Base-by-base conservation (phyloP, 2,329 filamentous ascomycete genomes). In the Harringtonia lauricola region DNA sequence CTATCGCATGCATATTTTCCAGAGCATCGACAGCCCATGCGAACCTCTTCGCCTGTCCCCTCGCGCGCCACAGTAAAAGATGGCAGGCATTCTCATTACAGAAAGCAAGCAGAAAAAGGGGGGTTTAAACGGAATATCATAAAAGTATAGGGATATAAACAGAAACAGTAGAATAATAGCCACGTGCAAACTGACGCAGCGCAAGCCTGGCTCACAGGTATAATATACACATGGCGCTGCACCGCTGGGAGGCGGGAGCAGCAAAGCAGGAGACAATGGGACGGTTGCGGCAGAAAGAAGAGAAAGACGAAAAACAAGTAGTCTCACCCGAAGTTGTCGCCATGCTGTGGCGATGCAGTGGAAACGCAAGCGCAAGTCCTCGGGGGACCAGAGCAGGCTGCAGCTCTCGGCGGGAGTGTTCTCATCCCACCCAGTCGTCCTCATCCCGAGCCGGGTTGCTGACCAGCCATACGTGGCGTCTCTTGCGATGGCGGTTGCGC, bases 281-380 rank as follows among this genome's bases (percentile, higher is more conserved):
- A 15, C n/a, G n/a, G 17, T 26, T 8, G 37, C 13, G 18, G 22
- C 8, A 31, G 13, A 40, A 36, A 45, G 17, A 43, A 38, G 28
- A 29, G n/a, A 34, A 26, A 28, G 34, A 21, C 14, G 39, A 34
- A 29, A 13, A 41, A 38, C 7, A 29, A 38, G n/a, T 29, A 41
- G 42, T 39, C 53, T 49, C 41, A 51, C 48, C 39, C 55, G 52
- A 21, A 59, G 49, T 30, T 59, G 54, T 31, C 64, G 48, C 68
- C 68, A 71, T 29, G 57, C 55, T 36, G 55, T 55, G 10, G 68
- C 62, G 52, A 72, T 66, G 22, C 62, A 51, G 42, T 54, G 49
- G 41, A 71, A 48, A 48, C 55, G 61, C 46, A 54, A 48, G 41
- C 55, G 52, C 51, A 70, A 34, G 39, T 49, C 46, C 33, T 49